Conservation (phyloP, 78 protist species). For the Protostelium mycophagum region DNA sequence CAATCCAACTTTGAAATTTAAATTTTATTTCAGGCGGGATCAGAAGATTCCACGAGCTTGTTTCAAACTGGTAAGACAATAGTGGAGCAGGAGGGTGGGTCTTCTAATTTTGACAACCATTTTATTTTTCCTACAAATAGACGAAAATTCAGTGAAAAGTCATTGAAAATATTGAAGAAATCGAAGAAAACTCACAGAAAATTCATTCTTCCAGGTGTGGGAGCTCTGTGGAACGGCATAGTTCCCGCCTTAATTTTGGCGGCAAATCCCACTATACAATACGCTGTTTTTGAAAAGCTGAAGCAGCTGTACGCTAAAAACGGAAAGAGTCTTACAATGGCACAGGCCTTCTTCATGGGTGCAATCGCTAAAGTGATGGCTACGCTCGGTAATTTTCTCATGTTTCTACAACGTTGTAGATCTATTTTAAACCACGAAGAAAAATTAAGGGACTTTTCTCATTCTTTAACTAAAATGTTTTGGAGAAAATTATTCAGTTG, state of each 20-base stretch:
- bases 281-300: neutral
- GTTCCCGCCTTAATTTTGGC: neutral
- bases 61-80: neutral
- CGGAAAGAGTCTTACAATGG: neutral
- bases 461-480: too few relatives aligned
- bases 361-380: neutral
- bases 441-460: too few relatives aligned
- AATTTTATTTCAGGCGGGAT: neutral
- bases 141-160: too few relatives aligned
- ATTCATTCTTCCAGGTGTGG: neutral
- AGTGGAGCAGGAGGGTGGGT: neutral
- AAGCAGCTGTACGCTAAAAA: neutral
- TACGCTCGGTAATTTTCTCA: neutral
- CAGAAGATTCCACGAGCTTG: neutral
- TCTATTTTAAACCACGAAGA: too few relatives aligned
- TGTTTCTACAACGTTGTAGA: too few relatives aligned
- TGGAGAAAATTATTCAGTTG: neutral
- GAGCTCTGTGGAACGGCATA: neutral
- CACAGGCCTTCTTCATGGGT: neutral
- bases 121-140: too few relatives aligned
- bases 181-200: neutral
- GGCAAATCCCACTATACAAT: neutral
- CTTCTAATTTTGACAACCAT: too few relatives aligned
- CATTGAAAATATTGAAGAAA: too few relatives aligned
- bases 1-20: neutral